These are phyloP conservation scores for Colletotrichum brevisporum DNA, from an alignment of 2,329 filamentous ascomycete species.

Conservation along the genomic window DNA sequence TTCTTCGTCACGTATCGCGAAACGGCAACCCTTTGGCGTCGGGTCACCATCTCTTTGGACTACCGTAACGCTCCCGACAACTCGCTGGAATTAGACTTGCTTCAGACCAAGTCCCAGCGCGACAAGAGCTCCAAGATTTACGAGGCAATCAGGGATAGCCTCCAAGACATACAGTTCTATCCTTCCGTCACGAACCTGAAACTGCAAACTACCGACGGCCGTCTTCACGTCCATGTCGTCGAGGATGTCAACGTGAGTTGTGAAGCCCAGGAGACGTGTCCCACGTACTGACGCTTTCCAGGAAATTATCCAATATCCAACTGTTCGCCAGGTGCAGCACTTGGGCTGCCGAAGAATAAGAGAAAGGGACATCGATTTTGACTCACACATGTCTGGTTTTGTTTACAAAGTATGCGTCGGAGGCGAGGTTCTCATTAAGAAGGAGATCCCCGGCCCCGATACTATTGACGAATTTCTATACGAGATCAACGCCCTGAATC, in stretches of 20 bases:
- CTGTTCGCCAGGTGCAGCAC: slow-evolving; percentile 80
- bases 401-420: slow-evolving; percentile 90
- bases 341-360: slow-evolving; percentile 74
- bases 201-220: slow-evolving; percentile 87
- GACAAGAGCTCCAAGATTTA: slow-evolving; percentile 96
- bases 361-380: slow-evolving; percentile 85
- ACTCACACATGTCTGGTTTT: slow-evolving; percentile 95
- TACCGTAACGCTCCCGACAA: slow-evolving; percentile 85
- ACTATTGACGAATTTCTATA: slow-evolving; percentile 97
- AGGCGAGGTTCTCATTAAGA: slow-evolving; percentile 86
- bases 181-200: slow-evolving; percentile 96
- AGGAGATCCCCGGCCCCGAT: slow-evolving; percentile 96
- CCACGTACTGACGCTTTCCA: slow-evolving; percentile 45
- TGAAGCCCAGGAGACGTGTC: slow-evolving; percentile 21
- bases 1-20: slow-evolving; percentile 97
- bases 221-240: slow-evolving; percentile 96
- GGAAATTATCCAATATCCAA: slow-evolving; percentile 92
- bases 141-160: slow-evolving; percentile 91
- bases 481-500: slow-evolving; percentile 94
- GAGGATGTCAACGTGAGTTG: slow-evolving; percentile 85
- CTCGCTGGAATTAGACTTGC: slow-evolving; percentile 88
- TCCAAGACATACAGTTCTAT: slow-evolving; percentile 96
- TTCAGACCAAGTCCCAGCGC: slow-evolving; percentile 83
- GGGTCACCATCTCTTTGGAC: slow-evolving; percentile 94
- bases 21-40: slow-evolving; percentile 82